These are phyloP conservation scores for Termitomyces sp. DNA, from an alignment of 768 basidiomycete species.

Conservation along the genomic window DNA sequence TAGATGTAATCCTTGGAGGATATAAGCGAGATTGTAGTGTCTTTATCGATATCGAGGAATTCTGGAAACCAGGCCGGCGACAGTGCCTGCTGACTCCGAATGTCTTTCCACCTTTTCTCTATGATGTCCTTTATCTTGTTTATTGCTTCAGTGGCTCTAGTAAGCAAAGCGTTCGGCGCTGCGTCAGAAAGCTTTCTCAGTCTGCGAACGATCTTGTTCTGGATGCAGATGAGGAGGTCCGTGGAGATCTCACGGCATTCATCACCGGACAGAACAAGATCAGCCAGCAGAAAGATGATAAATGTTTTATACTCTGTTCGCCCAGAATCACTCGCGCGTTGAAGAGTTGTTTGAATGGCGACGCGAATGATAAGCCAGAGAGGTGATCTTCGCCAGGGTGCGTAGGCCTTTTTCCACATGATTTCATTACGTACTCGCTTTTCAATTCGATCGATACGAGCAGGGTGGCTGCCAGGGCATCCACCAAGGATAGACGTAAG, in stretches of 20 bases:
- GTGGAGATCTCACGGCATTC: slow-evolving; percentile 17
- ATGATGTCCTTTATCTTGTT: slow-evolving; percentile 17
- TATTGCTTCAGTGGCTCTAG: slow-evolving; percentile 14
- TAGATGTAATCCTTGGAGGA: slow-evolving; percentile 22
- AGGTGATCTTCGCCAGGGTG: slow-evolving; percentile 45
- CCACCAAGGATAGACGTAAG: slow-evolving; percentile 41
- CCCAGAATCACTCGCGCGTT: slow-evolving; percentile 2
- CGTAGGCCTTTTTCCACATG: slow-evolving; percentile 28
- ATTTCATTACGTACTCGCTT: slow-evolving; percentile 46
- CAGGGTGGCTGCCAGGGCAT: slow-evolving; percentile 21
- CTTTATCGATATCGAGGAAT: slow-evolving; percentile 19
- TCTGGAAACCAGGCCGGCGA: slow-evolving; percentile 20
- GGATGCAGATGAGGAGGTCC: slow-evolving; percentile 30
- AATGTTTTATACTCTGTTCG: slow-evolving; percentile 38
- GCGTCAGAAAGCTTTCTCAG: slow-evolving; percentile 30
- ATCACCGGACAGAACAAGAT: slow-evolving; percentile 18
- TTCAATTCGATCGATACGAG: slow-evolving; percentile 20
- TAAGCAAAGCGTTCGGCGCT: slow-evolving; percentile 14
- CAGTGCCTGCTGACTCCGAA: slow-evolving; percentile 18
- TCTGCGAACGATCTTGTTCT: slow-evolving; percentile 30
- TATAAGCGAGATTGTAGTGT: slow-evolving; percentile 27
- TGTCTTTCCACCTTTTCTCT: slow-evolving; percentile 26
- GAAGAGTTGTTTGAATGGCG: slow-evolving; percentile 32
- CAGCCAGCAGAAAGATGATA: slow-evolving; percentile 33
- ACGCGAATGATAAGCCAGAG: slow-evolving; percentile 47